Base-by-base conservation (phyloP, 2,329 filamentous ascomycete species). In the Madurella fahalii region DNA sequence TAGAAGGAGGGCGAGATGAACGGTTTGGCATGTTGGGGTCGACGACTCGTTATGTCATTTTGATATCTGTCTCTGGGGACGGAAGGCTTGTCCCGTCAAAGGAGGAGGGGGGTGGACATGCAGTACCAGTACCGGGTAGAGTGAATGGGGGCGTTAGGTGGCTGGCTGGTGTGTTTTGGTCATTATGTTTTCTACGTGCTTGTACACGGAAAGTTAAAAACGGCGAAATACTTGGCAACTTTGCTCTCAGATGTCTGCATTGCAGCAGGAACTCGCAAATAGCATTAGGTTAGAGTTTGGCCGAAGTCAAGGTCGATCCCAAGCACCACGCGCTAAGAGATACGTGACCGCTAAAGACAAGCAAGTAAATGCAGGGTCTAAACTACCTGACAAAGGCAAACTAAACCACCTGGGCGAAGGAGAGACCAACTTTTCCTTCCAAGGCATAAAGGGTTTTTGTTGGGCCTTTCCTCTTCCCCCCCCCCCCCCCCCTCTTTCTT, bases 331-430 rank as follows among this genome's bases (percentile, higher is more conserved):
- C 25, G 25, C 25, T 4, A 25, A 25, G 3, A 25, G 25, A 25
- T 25, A 25, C 4, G 25, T 25, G 25, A 25, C 25, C 25, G 25
- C 25, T 7, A 40, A 44, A 56, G 39, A 50, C 42, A 51, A 25
- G 7, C 25, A 25, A 7, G 25, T 25, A 25, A 25, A 25, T 25
- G 25, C 25, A 25, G 25, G 25, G 25, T 25, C 25, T 25, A 25
- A 25, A 7, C 25, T 25, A 25, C 25, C 25, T 25, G 25, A 7
- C 4, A 57, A 18, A 46, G 49, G 45, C 44, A 52, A 47, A 47
- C 47, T 15, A 47, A 30, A 49, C 40, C 37, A 53, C 44, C 52
- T 49, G 45, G 49, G 48, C 48, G 40, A 58, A 50, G 48, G 42
- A 58, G 31, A 25, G 40, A 47, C 52, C 56, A 37, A 39, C 39